Evolutionary conservation across 441 rosid genomes (phyloP), one percentile per base, ranked within the genome.

Genomic region (Rhodomyrtus psidioides): DNA sequence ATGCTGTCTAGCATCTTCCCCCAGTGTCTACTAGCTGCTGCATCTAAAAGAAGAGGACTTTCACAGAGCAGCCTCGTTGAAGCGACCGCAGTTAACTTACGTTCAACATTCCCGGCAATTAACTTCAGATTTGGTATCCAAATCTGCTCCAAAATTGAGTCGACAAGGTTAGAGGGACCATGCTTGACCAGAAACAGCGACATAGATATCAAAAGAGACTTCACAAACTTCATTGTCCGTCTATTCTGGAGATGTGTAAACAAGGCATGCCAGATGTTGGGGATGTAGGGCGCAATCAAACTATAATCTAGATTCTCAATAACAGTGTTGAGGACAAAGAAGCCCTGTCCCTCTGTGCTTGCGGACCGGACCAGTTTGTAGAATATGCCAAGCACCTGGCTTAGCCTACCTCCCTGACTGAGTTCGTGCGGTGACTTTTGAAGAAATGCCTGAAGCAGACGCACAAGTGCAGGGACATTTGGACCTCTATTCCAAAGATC

Each of bases 391-490:
- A 96, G 96, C 87, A 95, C 98, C 91, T 93, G 92, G 84, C 87
- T 90, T 83, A 97, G 91, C 85, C 94, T 92, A 84, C 93, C 96
- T 90, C 92, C 99, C 86, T 93, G 94, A 88, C 90, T 90, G 82
- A 96, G 90, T 90, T 97, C 98, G 76, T 89, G 91, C 12, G 98
- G 96, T 54, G 95, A 95, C 91, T 97, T 96, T 90, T 95, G 97
- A 88, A 97, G 98, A 91, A 94, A 96, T 85, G 99, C 99, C 89
- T 95, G 99, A 83, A 97, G 99, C 85, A 97, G 89, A 84, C 99
- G 98, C 74, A 97, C 98, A 85, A 96, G 98, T 9, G 99, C 99
- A 74, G 99, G 99, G 56, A 97, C 99, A 87, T 97, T 96, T 56
- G 98, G 94, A 84, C 94, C 89, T 92, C 94, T 93, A 85, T 90